Evolutionary conservation across 768 basidiomycete species (phyloP).

Genomic region (Lyophyllum decastes): DNA sequence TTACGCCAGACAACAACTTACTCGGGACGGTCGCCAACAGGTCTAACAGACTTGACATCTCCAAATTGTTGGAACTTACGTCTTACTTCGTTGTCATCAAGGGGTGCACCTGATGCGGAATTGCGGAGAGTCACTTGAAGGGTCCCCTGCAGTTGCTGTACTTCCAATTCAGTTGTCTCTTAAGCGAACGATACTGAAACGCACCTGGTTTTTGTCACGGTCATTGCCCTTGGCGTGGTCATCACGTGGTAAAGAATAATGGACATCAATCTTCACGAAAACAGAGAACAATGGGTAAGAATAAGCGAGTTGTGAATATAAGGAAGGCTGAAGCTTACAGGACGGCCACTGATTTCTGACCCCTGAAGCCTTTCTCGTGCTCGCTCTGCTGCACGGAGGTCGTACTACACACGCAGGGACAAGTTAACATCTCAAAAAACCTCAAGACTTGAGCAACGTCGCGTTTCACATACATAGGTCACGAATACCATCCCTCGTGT

Average conservation of each 20-base stretch:
- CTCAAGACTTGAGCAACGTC: not conserved
- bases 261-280: conserved; percentile 86
- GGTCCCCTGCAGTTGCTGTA: conserved; percentile 79
- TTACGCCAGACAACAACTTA: conserved; percentile 24
- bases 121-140: conserved; percentile 77
- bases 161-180: not conserved
- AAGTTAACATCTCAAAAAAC: conserved; percentile 16
- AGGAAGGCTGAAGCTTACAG: conserved; percentile 54
- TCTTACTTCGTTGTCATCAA: conserved; percentile 85
- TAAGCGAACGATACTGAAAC: not conserved
- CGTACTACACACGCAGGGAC: conserved; percentile 57
- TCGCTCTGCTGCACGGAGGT: conserved; percentile 89
- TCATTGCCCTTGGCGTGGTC: conserved; percentile 70
- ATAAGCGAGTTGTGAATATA: conserved; percentile 2
- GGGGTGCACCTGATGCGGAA: conserved; percentile 63
- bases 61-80: conserved; percentile 88
- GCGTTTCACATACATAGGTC: conserved; percentile 79
- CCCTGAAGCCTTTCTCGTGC: conserved; percentile 92
- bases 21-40: conserved; percentile 67
- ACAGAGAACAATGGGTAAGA: conserved; percentile 22
- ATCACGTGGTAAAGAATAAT: conserved; percentile 93
- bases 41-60: conserved; percentile 80
- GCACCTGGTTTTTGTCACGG: conserved; percentile 83
- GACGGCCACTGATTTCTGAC: conserved; percentile 82
- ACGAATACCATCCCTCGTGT: conserved; percentile 99